A percentile compares a stretch with the other conserved stretches of the same genome.
Conservation (phyloP, 2,329 filamentous ascomycete species). For the Fusarium guadeloupense region DNA sequence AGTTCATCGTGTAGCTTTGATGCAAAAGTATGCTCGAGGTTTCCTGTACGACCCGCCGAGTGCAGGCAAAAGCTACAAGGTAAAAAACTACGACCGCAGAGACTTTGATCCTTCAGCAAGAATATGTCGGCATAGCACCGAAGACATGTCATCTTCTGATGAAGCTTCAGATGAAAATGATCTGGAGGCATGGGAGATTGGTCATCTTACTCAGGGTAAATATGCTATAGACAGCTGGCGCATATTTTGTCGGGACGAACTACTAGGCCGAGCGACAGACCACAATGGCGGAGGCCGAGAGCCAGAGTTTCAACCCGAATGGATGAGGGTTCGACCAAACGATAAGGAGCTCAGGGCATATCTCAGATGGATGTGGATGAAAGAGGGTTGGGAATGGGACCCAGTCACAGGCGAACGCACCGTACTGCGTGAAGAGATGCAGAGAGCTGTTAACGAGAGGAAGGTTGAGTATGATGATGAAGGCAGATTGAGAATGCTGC, state of each 20-base stretch:
- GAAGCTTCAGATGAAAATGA: slow-evolving; percentile 20
- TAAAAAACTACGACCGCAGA: slow-evolving; percentile 58
- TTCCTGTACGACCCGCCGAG: slow-evolving; percentile 74
- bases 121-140: background rate
- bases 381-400: slow-evolving; percentile 86
- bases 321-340: slow-evolving; percentile 83
- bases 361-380: slow-evolving; percentile 91
- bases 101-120: slow-evolving; percentile 40
- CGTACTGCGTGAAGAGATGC: slow-evolving; percentile 62
- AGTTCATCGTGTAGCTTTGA: slow-evolving; percentile 70
- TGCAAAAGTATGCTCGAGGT: slow-evolving; percentile 74
- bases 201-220: slow-evolving; percentile 80
- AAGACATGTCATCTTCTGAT: background rate
- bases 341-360: slow-evolving; percentile 93
- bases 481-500: slow-evolving; percentile 58
- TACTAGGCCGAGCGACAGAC: slow-evolving; percentile 71
- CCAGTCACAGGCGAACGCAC: slow-evolving; percentile 71
- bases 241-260: slow-evolving; percentile 86
- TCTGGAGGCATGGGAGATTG: slow-evolving; percentile 78
- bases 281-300: slow-evolving; percentile 69
- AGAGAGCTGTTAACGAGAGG: slow-evolving; percentile 65
- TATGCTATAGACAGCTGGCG: slow-evolving; percentile 93
- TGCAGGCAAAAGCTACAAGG: slow-evolving; percentile 63
- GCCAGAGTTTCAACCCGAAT: slow-evolving; percentile 79
- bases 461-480: slow-evolving; percentile 64